phyloP scores from a whole-genome alignment of 768 basidiomycete genomes.

The Hemileccinum rubropunctum region DNA sequence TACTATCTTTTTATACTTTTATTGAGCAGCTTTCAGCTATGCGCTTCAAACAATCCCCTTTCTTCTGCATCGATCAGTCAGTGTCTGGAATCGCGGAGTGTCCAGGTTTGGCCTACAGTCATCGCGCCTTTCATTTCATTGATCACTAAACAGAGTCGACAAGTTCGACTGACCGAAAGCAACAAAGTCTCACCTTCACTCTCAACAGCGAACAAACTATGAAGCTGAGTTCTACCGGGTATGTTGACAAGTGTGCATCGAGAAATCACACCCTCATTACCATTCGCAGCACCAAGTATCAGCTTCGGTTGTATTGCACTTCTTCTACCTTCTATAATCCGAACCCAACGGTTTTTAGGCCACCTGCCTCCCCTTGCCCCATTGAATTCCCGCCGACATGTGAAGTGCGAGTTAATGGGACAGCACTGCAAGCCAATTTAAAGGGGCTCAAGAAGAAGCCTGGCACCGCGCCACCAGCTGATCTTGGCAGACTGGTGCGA shows the following conservation, averaged over 20 bases:
- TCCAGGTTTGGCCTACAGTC: conserved; percentile 53
- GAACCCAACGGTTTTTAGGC: conserved; percentile 49
- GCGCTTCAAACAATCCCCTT: conserved; percentile 79
- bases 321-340: conserved; percentile 70
- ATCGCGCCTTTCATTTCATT: neutral
- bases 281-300: conserved; percentile 57
- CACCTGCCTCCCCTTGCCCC: conserved; percentile 55
- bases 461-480: conserved; percentile 89
- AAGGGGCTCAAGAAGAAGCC: conserved; percentile 95
- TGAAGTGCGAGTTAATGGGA: conserved; percentile 83
- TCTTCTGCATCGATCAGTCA: conserved; percentile 63
- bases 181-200: conserved; percentile 58
- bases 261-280: conserved; percentile 8
- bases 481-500: conserved; percentile 46
- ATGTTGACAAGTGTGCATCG: conserved; percentile 19
- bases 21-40: conserved; percentile 45
- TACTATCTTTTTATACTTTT: conserved; percentile 8
- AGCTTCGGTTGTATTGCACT: conserved; percentile 87
- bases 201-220: conserved; percentile 60
- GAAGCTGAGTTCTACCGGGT: conserved; percentile 61
- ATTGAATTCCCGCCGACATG: conserved; percentile 91
- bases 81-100: conserved; percentile 71
- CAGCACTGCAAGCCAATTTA: conserved; percentile 66
- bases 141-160: conserved; percentile 56
- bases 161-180: conserved; percentile 73